Percentiles rank a stretch among this genome's conserved stretches.
These are phyloP conservation scores for Colletotrichum musicola DNA, from an alignment of 2,329 filamentous ascomycete species.

Conservation along the genomic window DNA sequence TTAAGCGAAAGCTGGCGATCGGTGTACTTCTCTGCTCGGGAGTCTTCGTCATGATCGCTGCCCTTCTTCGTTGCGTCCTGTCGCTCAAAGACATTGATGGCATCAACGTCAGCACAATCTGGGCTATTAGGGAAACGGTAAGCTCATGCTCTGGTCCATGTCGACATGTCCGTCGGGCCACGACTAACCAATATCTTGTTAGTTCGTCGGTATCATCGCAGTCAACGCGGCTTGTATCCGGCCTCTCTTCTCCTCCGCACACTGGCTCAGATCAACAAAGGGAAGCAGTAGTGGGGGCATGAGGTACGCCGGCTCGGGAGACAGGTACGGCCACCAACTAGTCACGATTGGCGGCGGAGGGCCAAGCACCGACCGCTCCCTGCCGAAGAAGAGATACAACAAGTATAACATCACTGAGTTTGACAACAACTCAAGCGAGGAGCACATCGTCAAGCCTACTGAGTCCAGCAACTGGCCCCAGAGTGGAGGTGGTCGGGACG, in stretches of 20 bases:
- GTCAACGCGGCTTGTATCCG: conserved; percentile 57
- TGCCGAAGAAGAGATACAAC: conserved; percentile 26
- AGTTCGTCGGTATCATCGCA: conserved; percentile 59
- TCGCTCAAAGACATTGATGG: conserved; percentile 51
- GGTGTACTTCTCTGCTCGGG: conserved; percentile 56
- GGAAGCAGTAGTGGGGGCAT: conserved; percentile 45
- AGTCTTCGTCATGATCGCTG: conserved; percentile 57
- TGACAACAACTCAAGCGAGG: conserved; percentile 48
- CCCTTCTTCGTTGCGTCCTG: conserved; percentile 55
- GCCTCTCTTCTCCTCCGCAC: conserved; percentile 51
- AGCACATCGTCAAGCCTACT: conserved; percentile 46
- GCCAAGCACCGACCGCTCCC: conserved; percentile 22
- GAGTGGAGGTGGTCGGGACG: neutral
- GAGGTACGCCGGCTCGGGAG: conserved; percentile 42
- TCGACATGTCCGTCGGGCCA: neutral
- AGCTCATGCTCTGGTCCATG: neutral
- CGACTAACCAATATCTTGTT: neutral
- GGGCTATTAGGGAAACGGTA: conserved; percentile 58
- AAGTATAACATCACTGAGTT: conserved; percentile 41
- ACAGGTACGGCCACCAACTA: conserved; percentile 44
- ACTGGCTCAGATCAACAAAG: conserved; percentile 51
- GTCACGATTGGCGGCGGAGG: conserved; percentile 44
- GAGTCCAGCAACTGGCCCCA: conserved; percentile 11
- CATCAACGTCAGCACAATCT: conserved; percentile 55
- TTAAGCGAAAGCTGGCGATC: conserved; percentile 54